A percentile compares a stretch with the other conserved stretches of the same genome.
phyloP scores from a whole-genome alignment of 768 basidiomycete genomes.

The Coprinopsis marcescibilis region DNA sequence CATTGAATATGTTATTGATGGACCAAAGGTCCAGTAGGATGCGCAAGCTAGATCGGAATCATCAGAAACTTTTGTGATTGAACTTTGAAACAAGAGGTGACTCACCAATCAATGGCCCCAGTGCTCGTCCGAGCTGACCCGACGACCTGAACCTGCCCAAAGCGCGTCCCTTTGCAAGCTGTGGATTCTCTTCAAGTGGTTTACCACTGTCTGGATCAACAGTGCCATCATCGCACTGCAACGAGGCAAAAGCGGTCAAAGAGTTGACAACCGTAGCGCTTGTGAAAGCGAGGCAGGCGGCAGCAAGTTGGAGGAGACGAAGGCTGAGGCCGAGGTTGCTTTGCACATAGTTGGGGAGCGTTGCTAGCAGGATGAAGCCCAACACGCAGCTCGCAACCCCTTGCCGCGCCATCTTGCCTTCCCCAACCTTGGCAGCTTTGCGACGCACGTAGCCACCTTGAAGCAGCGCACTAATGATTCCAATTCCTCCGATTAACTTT shows the following conservation, averaged over 20 bases:
- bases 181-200: conserved; percentile 47
- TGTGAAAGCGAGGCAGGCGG: conserved; percentile 86
- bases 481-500: conserved; percentile 78
- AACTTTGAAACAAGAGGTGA: neutral
- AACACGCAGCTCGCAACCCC: conserved; percentile 72
- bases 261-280: conserved; percentile 94
- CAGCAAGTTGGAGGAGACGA: conserved; percentile 59
- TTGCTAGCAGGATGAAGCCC: conserved; percentile 65
- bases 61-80: conserved; percentile 13
- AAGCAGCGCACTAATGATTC: conserved; percentile 81
- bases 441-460: conserved; percentile 96
- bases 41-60: conserved; percentile 57
- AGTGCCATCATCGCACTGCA: conserved; percentile 78
- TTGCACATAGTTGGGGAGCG: conserved; percentile 55
- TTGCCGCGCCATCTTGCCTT: conserved; percentile 75
- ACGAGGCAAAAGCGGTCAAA: conserved; percentile 83
- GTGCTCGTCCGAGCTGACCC: conserved; percentile 91
- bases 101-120: conserved; percentile 87
- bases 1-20: conserved; percentile 64
- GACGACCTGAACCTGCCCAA: conserved; percentile 83
- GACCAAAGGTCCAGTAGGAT: conserved; percentile 86
- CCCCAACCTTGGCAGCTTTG: conserved; percentile 65
- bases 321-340: conserved; percentile 31
- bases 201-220: conserved; percentile 55
- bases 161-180: conserved; percentile 78